A percentile compares a stretch with the other conserved stretches of the same genome.
Conservation (phyloP, 106 monocot species). For the Dactylorhiza incarnata region DNA sequence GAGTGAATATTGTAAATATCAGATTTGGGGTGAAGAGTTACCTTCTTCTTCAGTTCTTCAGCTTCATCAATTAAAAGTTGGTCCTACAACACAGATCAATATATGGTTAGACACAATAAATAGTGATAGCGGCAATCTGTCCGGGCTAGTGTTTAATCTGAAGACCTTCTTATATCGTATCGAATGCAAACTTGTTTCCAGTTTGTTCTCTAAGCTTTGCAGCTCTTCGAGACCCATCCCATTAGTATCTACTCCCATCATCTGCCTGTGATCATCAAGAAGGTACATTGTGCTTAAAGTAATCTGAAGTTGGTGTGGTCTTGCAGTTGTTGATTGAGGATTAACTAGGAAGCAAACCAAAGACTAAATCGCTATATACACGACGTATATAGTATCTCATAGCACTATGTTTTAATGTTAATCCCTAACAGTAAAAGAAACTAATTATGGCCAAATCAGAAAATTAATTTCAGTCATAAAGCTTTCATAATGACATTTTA, state of each 20-base stretch:
- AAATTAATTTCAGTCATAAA: no score
- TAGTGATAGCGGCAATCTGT: neutral
- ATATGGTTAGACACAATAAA: neutral
- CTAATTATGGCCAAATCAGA: neutral
- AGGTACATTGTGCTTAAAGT: neutral
- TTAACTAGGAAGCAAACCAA: no score
- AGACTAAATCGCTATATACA: no score
- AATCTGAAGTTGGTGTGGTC: neutral
- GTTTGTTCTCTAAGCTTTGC: slow-evolving; percentile 13
- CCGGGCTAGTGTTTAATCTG: neutral
- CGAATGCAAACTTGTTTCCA: slow-evolving; percentile 10
- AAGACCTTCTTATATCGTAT: slow-evolving; percentile 19
- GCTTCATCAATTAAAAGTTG: slow-evolving; percentile 40
- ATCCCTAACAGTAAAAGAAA: neutral
- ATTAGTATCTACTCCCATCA: slow-evolving; percentile 16
- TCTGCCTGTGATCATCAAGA: slow-evolving; percentile 3
- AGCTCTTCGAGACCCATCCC: slow-evolving; percentile 11
- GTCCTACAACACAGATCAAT: slow-evolving; percentile 28
- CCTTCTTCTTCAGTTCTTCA: slow-evolving; percentile 50
- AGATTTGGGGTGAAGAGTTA: slow-evolving; percentile 6
- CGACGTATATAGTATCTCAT: no score
- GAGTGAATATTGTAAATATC: neutral
- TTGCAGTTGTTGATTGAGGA: neutral
- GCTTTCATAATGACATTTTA: neutral
- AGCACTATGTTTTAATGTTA: no score